Evolutionary conservation across 768 basidiomycete genomes (phyloP).

Genomic region (Rhizopogon roseolus): DNA sequence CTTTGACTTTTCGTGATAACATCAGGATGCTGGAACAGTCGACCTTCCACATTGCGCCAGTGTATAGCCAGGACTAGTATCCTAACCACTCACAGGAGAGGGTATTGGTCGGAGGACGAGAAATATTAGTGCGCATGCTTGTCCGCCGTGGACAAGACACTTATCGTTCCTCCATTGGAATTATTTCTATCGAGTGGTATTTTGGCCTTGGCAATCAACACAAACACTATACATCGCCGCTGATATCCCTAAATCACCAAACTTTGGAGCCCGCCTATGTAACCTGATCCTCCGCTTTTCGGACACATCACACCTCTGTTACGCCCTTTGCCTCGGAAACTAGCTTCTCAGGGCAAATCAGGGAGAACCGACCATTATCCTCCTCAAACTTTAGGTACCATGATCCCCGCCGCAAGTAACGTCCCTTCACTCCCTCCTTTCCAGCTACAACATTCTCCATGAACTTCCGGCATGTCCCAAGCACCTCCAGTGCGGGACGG

Average conservation of each 20-base stretch:
- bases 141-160: neutral
- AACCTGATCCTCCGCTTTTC: neutral
- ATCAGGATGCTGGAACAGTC: neutral
- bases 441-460: constrained; percentile 44
- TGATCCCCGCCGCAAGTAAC: constrained; percentile 30
- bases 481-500: constrained; percentile 42
- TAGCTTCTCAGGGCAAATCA: constrained; percentile 46
- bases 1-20: neutral
- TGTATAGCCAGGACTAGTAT: neutral
- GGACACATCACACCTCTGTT: neutral
- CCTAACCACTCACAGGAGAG: too few relatives aligned
- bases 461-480: constrained; percentile 37
- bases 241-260: neutral
- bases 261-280: neutral
- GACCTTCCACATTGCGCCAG: neutral
- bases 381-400: constrained; percentile 41
- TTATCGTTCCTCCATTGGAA: neutral
- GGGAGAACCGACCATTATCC: constrained; percentile 35
- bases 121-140: neutral
- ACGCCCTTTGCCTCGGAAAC: constrained; percentile 30
- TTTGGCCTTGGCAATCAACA: neutral
- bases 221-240: neutral
- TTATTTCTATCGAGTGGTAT: neutral
- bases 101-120: neutral
- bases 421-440: constrained; percentile 29